These are phyloP conservation scores for Globisporangium takayamanum DNA, from an alignment of 352 stramenopile genomes.

Conservation along the genomic window DNA sequence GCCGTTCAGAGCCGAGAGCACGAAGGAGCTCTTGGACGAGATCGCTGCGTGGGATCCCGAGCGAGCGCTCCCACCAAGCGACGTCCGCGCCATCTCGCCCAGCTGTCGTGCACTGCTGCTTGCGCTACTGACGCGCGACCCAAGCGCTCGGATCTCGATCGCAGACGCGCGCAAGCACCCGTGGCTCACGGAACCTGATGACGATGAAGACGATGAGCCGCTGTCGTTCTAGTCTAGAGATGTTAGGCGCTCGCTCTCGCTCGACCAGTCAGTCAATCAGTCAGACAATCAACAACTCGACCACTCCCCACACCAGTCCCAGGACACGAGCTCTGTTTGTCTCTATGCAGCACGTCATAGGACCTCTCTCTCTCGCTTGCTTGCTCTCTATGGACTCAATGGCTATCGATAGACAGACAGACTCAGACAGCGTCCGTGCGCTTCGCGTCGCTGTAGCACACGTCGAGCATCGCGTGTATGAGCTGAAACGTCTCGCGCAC, in stretches of 20 bases:
- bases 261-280: too few relatives aligned
- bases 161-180: constrained; percentile 42
- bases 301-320: not conserved
- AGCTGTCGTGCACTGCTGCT: constrained; percentile 43
- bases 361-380: not conserved
- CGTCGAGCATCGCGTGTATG: constrained; percentile 49
- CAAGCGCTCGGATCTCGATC: constrained; percentile 44
- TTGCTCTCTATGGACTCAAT: not conserved
- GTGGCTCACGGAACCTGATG: constrained; percentile 29
- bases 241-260: too few relatives aligned
- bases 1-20: constrained; percentile 68
- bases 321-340: not conserved
- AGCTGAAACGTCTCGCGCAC: constrained; percentile 48
- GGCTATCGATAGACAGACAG: too few relatives aligned
- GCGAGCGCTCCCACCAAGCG: constrained; percentile 24
- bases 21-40: constrained; percentile 77
- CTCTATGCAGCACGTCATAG: not conserved
- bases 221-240: constrained; percentile 46
- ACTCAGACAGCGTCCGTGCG: not conserved
- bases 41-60: constrained; percentile 39
- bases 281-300: too few relatives aligned
- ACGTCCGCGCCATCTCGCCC: constrained; percentile 16
- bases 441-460: constrained; percentile 23
- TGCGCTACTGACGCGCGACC: constrained; percentile 46
- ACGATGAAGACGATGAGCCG: constrained; percentile 43